Base-by-base conservation (phyloP, 768 basidiomycete species). In the Lactarius pseudohatsudake region DNA sequence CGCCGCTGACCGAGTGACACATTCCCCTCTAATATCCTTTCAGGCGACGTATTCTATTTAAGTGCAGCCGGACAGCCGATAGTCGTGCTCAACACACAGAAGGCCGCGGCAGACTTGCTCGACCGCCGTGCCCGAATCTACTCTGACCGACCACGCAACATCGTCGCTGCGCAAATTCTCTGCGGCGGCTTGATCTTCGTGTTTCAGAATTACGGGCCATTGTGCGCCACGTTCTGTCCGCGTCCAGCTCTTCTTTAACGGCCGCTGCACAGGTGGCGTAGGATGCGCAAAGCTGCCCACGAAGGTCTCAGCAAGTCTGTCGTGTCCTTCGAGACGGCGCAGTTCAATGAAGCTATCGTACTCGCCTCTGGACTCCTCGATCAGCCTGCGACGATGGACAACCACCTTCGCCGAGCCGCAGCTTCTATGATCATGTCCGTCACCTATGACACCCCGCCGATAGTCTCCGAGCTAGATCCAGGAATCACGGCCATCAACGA, bases 101-200 rank as follows among this genome's bases (percentile, higher is more conserved):
- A 75, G 57, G 74, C 63, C 9, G 70, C 72, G 18, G 56, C 59
- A 15, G 74, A 75, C n/a, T 45, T 75, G 34, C 68, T 73, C 5
- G 74, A 73, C 41, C 68, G 68, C 26, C 60, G 68, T 15, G 50
- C 68, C 1, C 57, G 57, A 40, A 69, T 67, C 26, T 69, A 67
- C 45, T 69, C 68, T 26, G 68, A 62, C 26, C 60, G 68, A 11
- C 65, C 68, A 1, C 68, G 57, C n/a, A 61, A 57, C 54, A 63
- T 69, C 16, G 64, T 69, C 28, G 45, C 61, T n/a, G 61, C 58
- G 43, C 54, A 64, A 32, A 70, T 70, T 20, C 47, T 59, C 22
- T 64, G 62, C 7, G 69, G 69, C 20, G 67, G 69, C 8, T 40
- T 64, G 28, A 54, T 32, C 34, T 28, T 70, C 30, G 62, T 57